A percentile compares a stretch with the other conserved stretches of the same genome.
phyloP scores from a whole-genome alignment of 2,329 filamentous ascomycete genomes.

The Ophiosphaerella narmari region DNA sequence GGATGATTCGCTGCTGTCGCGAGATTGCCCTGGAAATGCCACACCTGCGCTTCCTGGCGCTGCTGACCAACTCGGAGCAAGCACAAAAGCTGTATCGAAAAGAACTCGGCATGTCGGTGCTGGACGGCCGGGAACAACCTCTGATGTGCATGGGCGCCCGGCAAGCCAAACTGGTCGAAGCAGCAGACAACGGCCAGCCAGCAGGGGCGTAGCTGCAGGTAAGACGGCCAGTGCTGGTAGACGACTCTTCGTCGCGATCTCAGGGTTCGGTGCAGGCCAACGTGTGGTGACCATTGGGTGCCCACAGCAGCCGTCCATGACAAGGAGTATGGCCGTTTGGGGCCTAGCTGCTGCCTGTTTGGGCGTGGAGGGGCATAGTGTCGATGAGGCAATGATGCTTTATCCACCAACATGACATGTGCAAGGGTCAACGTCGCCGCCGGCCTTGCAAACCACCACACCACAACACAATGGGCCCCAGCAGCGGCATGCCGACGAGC shows the following conservation, averaged over 20 bases:
- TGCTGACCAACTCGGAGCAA: slow-evolving; percentile 32
- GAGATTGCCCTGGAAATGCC: slow-evolving; percentile 63
- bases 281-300: slow-evolving; percentile 27
- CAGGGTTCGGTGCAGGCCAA: slow-evolving; percentile 18
- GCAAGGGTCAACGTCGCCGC: slow-evolving; percentile 3
- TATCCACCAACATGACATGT: slow-evolving; percentile 4
- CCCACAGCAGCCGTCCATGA: slow-evolving; percentile 16
- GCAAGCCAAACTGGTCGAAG: slow-evolving; percentile 21
- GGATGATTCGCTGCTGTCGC: slow-evolving; percentile 66
- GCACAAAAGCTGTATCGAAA: slow-evolving; percentile 31
- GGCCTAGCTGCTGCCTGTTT: slow-evolving; percentile 16
- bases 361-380: slow-evolving; percentile 11
- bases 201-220: slow-evolving; percentile 7
- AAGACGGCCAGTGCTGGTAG: slow-evolving; percentile 17
- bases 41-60: slow-evolving; percentile 54
- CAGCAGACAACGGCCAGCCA: slow-evolving; percentile 1
- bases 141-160: slow-evolving; percentile 32
- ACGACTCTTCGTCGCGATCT: slow-evolving; percentile 30
- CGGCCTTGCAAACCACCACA: too few species aligned
- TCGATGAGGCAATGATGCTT: slow-evolving; percentile 21
- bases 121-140: slow-evolving; percentile 24
- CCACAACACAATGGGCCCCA: not conserved
- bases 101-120: slow-evolving; percentile 34
- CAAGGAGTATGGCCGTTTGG: slow-evolving; percentile 16
- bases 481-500: not conserved